These are phyloP conservation scores for Hypoxylon fuscum DNA, from an alignment of 495 filamentous ascomycete species.

Conservation along the genomic window DNA sequence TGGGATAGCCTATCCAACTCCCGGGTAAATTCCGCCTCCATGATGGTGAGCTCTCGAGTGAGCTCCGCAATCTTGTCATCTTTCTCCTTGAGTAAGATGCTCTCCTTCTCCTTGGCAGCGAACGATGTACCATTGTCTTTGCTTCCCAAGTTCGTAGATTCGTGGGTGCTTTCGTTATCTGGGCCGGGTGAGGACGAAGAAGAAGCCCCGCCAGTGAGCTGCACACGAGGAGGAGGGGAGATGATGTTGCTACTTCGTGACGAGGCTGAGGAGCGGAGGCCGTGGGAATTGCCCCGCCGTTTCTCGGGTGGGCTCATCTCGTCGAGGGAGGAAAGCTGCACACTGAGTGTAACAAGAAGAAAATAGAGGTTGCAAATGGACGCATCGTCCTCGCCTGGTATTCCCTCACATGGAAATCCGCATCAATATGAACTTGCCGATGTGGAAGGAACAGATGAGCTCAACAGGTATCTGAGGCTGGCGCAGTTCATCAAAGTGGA, in stretches of 20 bases:
- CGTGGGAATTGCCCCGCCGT: conserved; percentile 42
- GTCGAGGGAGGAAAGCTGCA: conserved; percentile 16
- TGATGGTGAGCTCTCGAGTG: conserved; percentile 53
- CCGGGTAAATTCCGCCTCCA: conserved; percentile 56
- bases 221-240: conserved; percentile 52
- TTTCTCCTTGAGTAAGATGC: conserved; percentile 45
- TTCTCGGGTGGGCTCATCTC: conserved; percentile 46
- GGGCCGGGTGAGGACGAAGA: conserved; percentile 48
- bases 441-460: conserved; percentile 14
- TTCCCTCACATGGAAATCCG: conserved; percentile 18
- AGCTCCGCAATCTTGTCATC: conserved; percentile 56
- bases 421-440: conserved; percentile 15
- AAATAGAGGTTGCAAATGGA: conserved; percentile 11
- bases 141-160: conserved; percentile 16
- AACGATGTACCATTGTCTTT: conserved; percentile 24
- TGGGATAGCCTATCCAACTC: conserved; percentile 56
- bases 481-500: conserved; percentile 15
- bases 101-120: conserved; percentile 42
- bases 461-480: conserved; percentile 13
- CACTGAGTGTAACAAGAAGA: conserved; percentile 1
- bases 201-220: conserved; percentile 44
- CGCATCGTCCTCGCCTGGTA: conserved; percentile 16
- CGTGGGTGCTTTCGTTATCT: conserved; percentile 39
- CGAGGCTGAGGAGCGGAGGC: conserved; percentile 32
- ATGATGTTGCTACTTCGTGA: conserved; percentile 44